phyloP scores from a whole-genome alignment of 2,329 filamentous ascomycete genomes.

The Phyllosticta paracitricarpa region DNA sequence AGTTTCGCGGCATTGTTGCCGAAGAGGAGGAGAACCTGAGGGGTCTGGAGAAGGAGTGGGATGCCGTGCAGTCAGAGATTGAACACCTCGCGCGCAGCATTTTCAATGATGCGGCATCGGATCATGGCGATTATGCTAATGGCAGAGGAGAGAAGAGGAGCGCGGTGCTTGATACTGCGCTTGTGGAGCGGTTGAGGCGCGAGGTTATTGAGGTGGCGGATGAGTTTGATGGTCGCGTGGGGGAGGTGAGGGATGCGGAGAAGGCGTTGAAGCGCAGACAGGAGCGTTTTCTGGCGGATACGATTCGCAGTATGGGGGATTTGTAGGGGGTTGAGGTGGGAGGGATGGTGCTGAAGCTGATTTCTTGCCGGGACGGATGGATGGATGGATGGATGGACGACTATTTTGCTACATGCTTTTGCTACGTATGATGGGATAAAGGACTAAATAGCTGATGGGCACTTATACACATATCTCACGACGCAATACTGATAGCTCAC shows the following conservation, averaged over 20 bases:
- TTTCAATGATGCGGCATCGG: neutral
- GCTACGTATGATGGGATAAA: too few relatives aligned
- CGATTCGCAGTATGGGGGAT: neutral
- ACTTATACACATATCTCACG: too few relatives aligned
- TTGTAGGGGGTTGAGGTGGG: neutral
- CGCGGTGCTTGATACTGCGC: slow-evolving; percentile 11
- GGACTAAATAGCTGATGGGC: too few relatives aligned
- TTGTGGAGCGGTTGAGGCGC: slow-evolving; percentile 14
- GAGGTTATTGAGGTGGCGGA: slow-evolving; percentile 15
- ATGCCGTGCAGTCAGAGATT: slow-evolving; percentile 20
- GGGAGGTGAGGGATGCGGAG: slow-evolving; percentile 16
- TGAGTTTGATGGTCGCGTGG: slow-evolving; percentile 11
- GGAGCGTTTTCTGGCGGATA: slow-evolving; percentile 17
- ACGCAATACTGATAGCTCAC: too few relatives aligned
- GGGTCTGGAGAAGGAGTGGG: slow-evolving; percentile 20
- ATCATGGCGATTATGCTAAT: neutral
- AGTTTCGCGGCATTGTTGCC: slow-evolving; percentile 17
- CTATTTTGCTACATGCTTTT: too few relatives aligned
- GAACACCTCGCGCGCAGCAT: slow-evolving; percentile 6
- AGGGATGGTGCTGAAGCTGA: too few relatives aligned
- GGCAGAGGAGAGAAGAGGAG: neutral
- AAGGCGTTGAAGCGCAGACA: slow-evolving; percentile 17
- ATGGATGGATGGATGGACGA: too few relatives aligned
- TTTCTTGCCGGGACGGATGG: too few relatives aligned
- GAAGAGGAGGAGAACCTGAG: slow-evolving; percentile 15